Base-by-base conservation (phyloP, 129 eudicot species). In the Logfia minima region DNA sequence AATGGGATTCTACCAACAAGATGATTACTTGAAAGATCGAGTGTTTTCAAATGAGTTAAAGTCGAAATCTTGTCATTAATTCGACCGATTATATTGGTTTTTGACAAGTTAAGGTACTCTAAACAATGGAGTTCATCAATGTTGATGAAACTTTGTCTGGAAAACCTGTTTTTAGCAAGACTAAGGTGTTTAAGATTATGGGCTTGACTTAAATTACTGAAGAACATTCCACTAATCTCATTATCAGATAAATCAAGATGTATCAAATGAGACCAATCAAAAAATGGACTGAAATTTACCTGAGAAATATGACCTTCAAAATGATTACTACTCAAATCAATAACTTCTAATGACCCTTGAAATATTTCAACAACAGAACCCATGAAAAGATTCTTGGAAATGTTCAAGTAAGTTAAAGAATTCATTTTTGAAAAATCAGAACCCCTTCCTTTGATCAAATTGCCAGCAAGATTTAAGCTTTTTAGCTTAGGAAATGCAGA, bases 291-390 rank as follows among this genome's bases (percentile, higher is more conserved):
- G 68, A 82, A 81, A 52, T 86, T 87, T 69, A 89, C 89, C 88
- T 83, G 84, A 62, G 81, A 82, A 74, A 92, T 84, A 52, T 89
- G 92, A 72, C 97, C 97, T 70, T 92, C 87, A 85, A 92, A 92
- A 19, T 86, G 89, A 66, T 92, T 92, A 66, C 83, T 77, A 75
- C 91, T 89, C 79, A 92, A 87, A 84, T 89, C 97, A 79, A 92
- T 55, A 76, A 92, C 92, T 77, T 89, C 86, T 82, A 92, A 68
- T 82, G 88, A 65, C 70, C 92, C 92, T 60, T 83, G 76, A 56
- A 92, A 89, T 24, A 89, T 62, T 66, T 84, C 89, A 63, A 87
- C 87, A 67, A 89, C 90, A 67, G 97, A 87, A 73, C 96, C 97
- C 87, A 83, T 80, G 64, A 92, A 89, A 81, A 77, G 79, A 65